phyloP scores from a whole-genome alignment of 306 rosid species.

The Ochetophila trinervis region DNA sequence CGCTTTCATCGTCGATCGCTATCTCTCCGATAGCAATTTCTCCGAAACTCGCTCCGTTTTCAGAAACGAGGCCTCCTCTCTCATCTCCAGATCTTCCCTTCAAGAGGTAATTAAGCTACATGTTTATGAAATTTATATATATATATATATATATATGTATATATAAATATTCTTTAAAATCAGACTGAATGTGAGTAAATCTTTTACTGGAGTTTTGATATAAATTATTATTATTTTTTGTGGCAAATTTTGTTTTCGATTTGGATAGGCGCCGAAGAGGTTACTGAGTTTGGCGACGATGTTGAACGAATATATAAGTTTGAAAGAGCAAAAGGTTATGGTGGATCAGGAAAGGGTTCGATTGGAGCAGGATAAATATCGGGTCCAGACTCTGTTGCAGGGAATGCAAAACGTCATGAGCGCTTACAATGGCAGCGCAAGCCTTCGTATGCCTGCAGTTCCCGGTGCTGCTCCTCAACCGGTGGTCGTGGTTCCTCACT shows the following conservation, averaged over 20 bases:
- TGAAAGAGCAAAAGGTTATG: conserved; percentile 72
- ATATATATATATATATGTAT: too few species aligned
- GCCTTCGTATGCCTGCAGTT: conserved; percentile 11
- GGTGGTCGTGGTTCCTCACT: conserved; percentile 29
- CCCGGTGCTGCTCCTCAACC: conserved; percentile 20
- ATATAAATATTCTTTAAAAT: not conserved
- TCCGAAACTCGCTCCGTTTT: conserved; percentile 53
- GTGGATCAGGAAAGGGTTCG: conserved; percentile 53
- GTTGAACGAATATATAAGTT: conserved; percentile 59
- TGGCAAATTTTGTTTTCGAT: not conserved
- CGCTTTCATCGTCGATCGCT: conserved; percentile 82
- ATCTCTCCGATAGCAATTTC: conserved; percentile 59
- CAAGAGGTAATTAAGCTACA: conserved; percentile 44
- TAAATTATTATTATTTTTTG: not conserved
- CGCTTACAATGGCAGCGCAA: conserved; percentile 41
- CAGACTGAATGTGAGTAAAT: not conserved
- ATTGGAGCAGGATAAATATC: conserved; percentile 60
- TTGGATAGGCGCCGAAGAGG: conserved; percentile 55
- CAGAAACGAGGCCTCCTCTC: conserved; percentile 65
- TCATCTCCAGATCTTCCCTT: conserved; percentile 55
- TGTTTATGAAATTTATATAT: not conserved
- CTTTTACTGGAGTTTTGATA: not conserved
- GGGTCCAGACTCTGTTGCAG: conserved; percentile 54
- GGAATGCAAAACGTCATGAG: conserved; percentile 59
- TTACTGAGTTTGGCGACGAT: conserved; percentile 57